phyloP scores from a whole-genome alignment of 345 rosid species.

The Pugionium cornutum region DNA sequence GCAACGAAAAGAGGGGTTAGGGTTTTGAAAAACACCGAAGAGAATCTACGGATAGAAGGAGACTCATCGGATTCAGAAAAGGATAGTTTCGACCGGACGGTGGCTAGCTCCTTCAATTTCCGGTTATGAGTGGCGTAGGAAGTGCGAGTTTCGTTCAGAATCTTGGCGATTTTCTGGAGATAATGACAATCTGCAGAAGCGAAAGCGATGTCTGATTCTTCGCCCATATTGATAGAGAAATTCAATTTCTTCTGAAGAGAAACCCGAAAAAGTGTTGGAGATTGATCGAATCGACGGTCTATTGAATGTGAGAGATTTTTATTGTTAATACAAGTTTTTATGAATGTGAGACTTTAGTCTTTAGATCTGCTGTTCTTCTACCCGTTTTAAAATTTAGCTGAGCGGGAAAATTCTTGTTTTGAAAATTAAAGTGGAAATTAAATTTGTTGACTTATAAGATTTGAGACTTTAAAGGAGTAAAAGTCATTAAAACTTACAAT shows the following conservation, averaged over 20 bases:
- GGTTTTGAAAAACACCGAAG: constrained; percentile 58
- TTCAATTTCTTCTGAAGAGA: neutral
- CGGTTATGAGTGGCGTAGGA: constrained; percentile 76
- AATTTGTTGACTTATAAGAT: too few species aligned
- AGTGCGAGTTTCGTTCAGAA: constrained; percentile 67
- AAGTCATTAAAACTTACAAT: too few species aligned
- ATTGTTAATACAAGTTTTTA: neutral
- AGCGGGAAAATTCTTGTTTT: constrained; percentile 17
- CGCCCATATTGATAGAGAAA: constrained; percentile 27
- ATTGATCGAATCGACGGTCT: neutral
- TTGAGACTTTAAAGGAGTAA: too few species aligned
- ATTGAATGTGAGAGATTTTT: constrained; percentile 5
- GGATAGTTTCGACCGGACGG: constrained; percentile 54
- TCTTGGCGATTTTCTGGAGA: constrained; percentile 52
- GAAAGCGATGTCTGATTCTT: constrained; percentile 32
- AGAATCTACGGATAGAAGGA: constrained; percentile 42
- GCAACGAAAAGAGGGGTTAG: constrained; percentile 69
- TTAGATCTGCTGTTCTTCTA: constrained; percentile 7
- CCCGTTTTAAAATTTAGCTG: constrained; percentile 2
- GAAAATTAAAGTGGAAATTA: neutral
- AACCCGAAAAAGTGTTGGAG: neutral
- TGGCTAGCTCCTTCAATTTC: constrained; percentile 70
- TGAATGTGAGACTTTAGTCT: neutral
- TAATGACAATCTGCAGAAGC: constrained; percentile 36
- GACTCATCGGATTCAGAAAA: constrained; percentile 23